A percentile compares a stretch with the other conserved stretches of the same genome.
Conservation (phyloP, 2,329 filamentous ascomycete genomes). For the Trichoderma harzianum region DNA sequence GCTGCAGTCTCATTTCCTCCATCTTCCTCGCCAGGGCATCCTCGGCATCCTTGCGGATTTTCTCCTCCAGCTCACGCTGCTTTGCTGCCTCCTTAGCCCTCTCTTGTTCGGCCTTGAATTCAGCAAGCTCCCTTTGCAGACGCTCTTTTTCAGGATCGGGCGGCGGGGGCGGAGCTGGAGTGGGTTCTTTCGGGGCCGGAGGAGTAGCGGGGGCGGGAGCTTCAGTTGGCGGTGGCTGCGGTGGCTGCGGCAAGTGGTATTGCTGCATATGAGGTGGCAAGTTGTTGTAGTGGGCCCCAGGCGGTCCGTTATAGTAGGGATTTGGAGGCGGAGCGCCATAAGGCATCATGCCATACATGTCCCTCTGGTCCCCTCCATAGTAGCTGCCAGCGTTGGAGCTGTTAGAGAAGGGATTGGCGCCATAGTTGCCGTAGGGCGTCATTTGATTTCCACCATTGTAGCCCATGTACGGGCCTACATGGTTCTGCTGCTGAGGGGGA, state of each 20-base stretch:
- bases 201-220: slow-evolving; percentile 33
- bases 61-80: slow-evolving; percentile 42
- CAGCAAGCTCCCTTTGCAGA: slow-evolving; percentile 58
- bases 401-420: slow-evolving; percentile 43
- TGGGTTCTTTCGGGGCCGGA: slow-evolving; percentile 37
- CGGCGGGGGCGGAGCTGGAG: slow-evolving; percentile 28
- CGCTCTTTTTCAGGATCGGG: slow-evolving; percentile 57
- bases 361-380: slow-evolving; percentile 37
- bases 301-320: slow-evolving; percentile 30
- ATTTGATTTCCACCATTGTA: slow-evolving; percentile 40
- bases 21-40: slow-evolving; percentile 40
- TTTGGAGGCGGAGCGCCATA: slow-evolving; percentile 34
- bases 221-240: slow-evolving; percentile 44
- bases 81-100: slow-evolving; percentile 45
- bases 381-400: slow-evolving; percentile 38
- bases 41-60: slow-evolving; percentile 47
- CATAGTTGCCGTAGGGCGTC: slow-evolving; percentile 44
- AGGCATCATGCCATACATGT: slow-evolving; percentile 50
- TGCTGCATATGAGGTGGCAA: slow-evolving; percentile 31
- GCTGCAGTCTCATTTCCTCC: slow-evolving; percentile 40
- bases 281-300: slow-evolving; percentile 31
- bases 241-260: slow-evolving; percentile 42
- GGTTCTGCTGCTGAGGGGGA: slow-evolving; percentile 30
- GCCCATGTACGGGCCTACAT: slow-evolving; percentile 44
- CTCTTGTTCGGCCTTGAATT: slow-evolving; percentile 46